phyloP scores from a whole-genome alignment of 192 early-diverging fungal genomes.

The Coemansia sp. region DNA sequence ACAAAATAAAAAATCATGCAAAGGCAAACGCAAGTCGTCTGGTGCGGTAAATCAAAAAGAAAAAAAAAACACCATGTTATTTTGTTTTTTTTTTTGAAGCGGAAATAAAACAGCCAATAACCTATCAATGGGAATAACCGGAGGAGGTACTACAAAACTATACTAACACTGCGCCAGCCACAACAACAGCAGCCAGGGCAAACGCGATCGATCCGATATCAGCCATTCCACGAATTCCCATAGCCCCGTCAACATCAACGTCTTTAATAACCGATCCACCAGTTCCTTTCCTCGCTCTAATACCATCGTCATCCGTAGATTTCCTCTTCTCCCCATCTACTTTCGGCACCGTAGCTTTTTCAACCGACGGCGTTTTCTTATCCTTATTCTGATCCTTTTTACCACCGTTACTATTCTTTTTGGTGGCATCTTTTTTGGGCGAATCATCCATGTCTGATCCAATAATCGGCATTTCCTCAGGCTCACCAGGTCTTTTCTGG shows the following conservation, averaged over 20 bases:
- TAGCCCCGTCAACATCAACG: constrained; percentile 23
- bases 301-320: background rate
- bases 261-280: constrained; percentile 12
- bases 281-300: background rate
- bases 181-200: constrained; percentile 3
- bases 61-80: too few species aligned
- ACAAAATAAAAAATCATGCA: too few species aligned
- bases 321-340: background rate
- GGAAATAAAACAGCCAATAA: too few species aligned
- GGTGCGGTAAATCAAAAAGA: too few species aligned
- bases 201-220: constrained; percentile 8
- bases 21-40: too few species aligned
- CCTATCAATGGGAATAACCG: too few species aligned
- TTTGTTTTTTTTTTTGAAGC: too few species aligned
- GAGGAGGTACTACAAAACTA: background rate
- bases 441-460: constrained; percentile 21
- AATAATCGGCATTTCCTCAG: constrained; percentile 48
- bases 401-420: background rate
- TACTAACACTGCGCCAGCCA: background rate
- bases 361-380: too few species aligned
- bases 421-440: background rate
- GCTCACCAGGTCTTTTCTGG: constrained; percentile 35
- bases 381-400: background rate
- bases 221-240: background rate
- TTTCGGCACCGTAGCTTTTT: background rate